Base-by-base conservation (phyloP, 345 rosid species). In the Gossypium raimondii region DNA sequence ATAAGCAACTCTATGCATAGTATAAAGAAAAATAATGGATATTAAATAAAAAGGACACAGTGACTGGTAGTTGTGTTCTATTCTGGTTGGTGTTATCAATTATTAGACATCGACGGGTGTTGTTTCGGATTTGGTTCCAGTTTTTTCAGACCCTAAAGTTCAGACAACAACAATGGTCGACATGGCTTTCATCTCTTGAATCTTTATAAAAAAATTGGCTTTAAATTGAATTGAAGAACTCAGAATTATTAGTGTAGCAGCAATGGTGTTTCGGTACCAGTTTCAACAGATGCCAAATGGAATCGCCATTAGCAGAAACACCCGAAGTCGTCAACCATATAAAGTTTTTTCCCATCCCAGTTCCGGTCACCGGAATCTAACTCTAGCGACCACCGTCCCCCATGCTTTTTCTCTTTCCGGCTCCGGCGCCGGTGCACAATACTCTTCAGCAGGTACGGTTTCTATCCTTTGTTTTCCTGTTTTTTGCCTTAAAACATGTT, bases 391-490 rank as follows among this genome's bases (percentile, higher is more conserved):
- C 7, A 53, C 71, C 72, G 16, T 45, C 67, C 27, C 58, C 69
- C 76, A 60, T 27, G 76, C 69, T 1, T 73, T n/a, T 61, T 69
- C 73, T 51, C 41, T 50, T 57, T 48, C 57, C 56, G 55, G 44
- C 45, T 47, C 76, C 18, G 68, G 41, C 56, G 9, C 77, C 61
- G 77, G 78, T 11, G 77, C 52, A 14, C 53, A 65, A 51, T 75
- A 64, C 16, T 14, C 72, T 38, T 59, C 72, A 38, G 56, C 77
- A 53, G 78, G 78, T 65, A 29, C 45, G 66, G 66, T 69, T 69
- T 16, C 41, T 25, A 14, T 44, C 43, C 16, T 9, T 55, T 53
- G 14, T 44, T 18, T 10, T 66, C 12, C 17, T 17, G 0, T 20
- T 34, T 34, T 12, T 14, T 1, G 14, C 51, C 41, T 34, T 34